These are phyloP conservation scores for Cucurbita pepo DNA, from an alignment of 306 rosid species.

Conservation along the genomic window DNA sequence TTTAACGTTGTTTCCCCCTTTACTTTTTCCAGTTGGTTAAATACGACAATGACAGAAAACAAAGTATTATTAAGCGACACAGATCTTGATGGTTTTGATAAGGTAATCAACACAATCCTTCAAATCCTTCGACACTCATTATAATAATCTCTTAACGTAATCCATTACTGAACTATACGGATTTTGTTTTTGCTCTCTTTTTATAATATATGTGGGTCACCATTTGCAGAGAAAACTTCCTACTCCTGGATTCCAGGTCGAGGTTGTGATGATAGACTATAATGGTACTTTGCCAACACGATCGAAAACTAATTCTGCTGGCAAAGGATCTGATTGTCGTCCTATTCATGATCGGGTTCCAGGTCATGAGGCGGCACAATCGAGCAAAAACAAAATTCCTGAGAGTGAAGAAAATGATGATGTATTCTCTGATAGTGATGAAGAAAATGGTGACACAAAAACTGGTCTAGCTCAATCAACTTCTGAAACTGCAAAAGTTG, in stretches of 20 bases:
- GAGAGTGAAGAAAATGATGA: constrained; percentile 42
- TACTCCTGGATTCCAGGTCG: constrained; percentile 70
- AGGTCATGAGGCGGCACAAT: constrained; percentile 16
- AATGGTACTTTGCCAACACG: constrained; percentile 31
- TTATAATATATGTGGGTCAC: neutral
- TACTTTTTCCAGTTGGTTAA: constrained; percentile 61
- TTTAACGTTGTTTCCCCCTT: constrained; percentile 6
- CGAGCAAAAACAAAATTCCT: constrained; percentile 19
- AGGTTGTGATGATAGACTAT: constrained; percentile 73
- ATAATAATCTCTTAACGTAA: neutral
- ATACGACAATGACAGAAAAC: constrained; percentile 66
- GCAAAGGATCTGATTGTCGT: constrained; percentile 31
- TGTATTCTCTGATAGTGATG: constrained; percentile 84
- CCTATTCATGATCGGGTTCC: constrained; percentile 12
- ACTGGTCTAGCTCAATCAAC: constrained; percentile 6
- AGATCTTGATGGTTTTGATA: constrained; percentile 81
- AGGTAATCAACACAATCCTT: constrained; percentile 28
- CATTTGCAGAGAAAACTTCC: constrained; percentile 70
- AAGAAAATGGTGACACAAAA: constrained; percentile 30
- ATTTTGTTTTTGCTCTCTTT: neutral
- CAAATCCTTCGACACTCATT: neutral
- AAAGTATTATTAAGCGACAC: constrained; percentile 30
- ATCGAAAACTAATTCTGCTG: constrained; percentile 24
- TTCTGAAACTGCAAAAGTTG: constrained; percentile 9
- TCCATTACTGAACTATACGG: neutral